Evolutionary conservation across 1,139 yeast species (phyloP), one percentile per base, ranked within the genome.

Genomic region (Pichia cactophila): DNA sequence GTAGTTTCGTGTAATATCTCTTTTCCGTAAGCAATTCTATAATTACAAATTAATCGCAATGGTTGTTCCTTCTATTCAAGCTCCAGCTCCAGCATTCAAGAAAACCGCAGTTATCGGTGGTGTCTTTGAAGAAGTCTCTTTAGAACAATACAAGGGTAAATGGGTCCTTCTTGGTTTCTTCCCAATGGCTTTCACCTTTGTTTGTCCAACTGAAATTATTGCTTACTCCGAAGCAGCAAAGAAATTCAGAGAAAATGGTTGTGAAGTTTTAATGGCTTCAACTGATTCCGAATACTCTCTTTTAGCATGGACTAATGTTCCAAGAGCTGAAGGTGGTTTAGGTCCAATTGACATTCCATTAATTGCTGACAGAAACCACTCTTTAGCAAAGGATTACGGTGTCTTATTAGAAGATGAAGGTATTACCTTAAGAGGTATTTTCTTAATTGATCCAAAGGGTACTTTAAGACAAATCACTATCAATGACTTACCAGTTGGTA

Each of bases 101-200:
- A 90, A 90, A 78, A 88, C 95, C 64, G 97, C 98, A 68, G 97
- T 92, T 66, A 78, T 90, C 63, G 90, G 89, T 75, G 97, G 97
- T 73, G 77, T 80, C 59, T 92, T 92, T 69, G 97, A 90, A 77
- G 96, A 90, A 69, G 79, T 92, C 64, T 78, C 96, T 54, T 82
- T 92, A 64, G 97, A 89, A 66, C 86, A 87, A 75, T 90, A 84
- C 86, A 83, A 85, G 78, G 97, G 97, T 68, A 87, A 92, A 75
- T 92, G 97, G 96, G 96, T 92, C 58, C 75, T 92, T 60, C 79
- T 92, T 66, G 97, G 95, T 59, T 92, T 92, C 77, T 85, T 92
- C 71, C 98, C 98, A 73, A 78, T 90, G 80, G 97, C 97, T 51
- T 92, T 92, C 89, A 92, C 98, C 58, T 92, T 92, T 64, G 97